Evolutionary conservation across 345 rosid species (phyloP).

Genomic region (Acer yangbiense): DNA sequence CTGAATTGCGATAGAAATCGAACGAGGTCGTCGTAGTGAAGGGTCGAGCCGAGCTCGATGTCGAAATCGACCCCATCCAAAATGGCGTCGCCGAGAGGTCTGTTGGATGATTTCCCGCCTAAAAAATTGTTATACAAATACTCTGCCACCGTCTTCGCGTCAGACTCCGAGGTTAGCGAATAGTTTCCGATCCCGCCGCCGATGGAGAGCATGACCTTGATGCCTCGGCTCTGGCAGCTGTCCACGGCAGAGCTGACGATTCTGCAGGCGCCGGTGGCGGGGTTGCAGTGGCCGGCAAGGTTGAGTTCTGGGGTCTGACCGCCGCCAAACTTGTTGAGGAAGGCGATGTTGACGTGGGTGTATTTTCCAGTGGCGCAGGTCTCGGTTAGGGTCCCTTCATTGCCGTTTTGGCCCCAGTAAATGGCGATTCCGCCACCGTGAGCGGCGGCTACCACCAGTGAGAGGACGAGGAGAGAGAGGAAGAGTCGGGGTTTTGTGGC

Average conservation of each 20-base stretch:
- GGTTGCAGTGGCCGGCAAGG: slow-evolving; percentile 68
- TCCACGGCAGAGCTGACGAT: slow-evolving; percentile 36
- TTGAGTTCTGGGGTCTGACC: slow-evolving; percentile 49
- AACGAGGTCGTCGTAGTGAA: slow-evolving; percentile 51
- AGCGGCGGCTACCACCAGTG: slow-evolving; percentile 10
- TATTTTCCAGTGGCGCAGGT: slow-evolving; percentile 53
- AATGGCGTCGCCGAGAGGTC: slow-evolving; percentile 56
- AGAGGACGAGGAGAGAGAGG: slow-evolving; percentile 17
- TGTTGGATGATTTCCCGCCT: slow-evolving; percentile 43
- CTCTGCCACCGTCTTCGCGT: slow-evolving; percentile 42
- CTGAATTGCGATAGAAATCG: slow-evolving; percentile 35
- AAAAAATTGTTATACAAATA: slow-evolving; percentile 49
- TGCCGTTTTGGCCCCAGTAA: slow-evolving; percentile 64
- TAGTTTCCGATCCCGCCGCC: slow-evolving; percentile 58
- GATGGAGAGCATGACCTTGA: slow-evolving; percentile 65
- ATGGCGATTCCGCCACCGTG: slow-evolving; percentile 36
- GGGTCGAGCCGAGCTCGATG: slow-evolving; percentile 46
- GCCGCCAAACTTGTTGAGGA: slow-evolving; percentile 54
- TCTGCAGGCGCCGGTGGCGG: slow-evolving; percentile 41
- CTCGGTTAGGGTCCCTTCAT: slow-evolving; percentile 47
- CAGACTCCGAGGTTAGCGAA: slow-evolving; percentile 42
- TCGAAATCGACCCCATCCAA: slow-evolving; percentile 64
- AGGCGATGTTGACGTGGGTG: slow-evolving; percentile 52
- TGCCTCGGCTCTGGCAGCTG: slow-evolving; percentile 46
- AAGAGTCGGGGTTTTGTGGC: slow-evolving; percentile 17